Conservation (phyloP, 2,329 filamentous ascomycete species). For the Sordariomycetes sp. region DNA sequence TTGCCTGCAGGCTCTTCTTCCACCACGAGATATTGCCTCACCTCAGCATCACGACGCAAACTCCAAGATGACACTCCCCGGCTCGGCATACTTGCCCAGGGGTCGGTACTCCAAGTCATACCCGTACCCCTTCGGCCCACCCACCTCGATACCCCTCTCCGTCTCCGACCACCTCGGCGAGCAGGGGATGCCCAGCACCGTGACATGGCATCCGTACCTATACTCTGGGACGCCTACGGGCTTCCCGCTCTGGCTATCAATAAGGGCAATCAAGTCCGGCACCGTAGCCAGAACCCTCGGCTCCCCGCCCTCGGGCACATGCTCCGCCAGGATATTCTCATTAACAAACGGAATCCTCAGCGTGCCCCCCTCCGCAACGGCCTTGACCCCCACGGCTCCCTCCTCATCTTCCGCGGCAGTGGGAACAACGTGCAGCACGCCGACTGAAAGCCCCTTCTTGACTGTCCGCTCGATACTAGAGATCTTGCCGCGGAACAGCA, state of each 20-base stretch:
- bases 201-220: slow-evolving; percentile 6
- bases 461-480: slow-evolving; percentile 32
- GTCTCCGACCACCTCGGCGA: not conserved
- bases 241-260: slow-evolving; percentile 21
- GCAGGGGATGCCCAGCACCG: not conserved
- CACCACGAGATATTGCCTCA: too few species aligned
- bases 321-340: slow-evolving; percentile 7
- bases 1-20: too few species aligned
- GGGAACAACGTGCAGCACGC: slow-evolving; percentile 15
- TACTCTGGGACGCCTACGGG: slow-evolving; percentile 24
- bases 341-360: slow-evolving; percentile 15
- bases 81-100: not conserved
- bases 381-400: slow-evolving; percentile 1
- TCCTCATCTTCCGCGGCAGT: slow-evolving; percentile 11
- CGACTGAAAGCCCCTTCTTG: slow-evolving; percentile 34
- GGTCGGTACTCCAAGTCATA: not conserved
- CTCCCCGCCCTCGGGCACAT: not conserved
- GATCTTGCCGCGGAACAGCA: slow-evolving; percentile 15
- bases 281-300: slow-evolving; percentile 19
- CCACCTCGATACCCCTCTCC: not conserved
- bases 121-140: not conserved
- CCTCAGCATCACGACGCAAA: not conserved
- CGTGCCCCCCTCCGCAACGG: slow-evolving; percentile 9
- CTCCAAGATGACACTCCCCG: not conserved
- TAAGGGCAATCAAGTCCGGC: slow-evolving; percentile 24